A percentile compares a stretch with the other conserved stretches of the same genome.
These are phyloP conservation scores for Candida qinlingensis DNA, from an alignment of 805 yeast species.

Conservation along the genomic window DNA sequence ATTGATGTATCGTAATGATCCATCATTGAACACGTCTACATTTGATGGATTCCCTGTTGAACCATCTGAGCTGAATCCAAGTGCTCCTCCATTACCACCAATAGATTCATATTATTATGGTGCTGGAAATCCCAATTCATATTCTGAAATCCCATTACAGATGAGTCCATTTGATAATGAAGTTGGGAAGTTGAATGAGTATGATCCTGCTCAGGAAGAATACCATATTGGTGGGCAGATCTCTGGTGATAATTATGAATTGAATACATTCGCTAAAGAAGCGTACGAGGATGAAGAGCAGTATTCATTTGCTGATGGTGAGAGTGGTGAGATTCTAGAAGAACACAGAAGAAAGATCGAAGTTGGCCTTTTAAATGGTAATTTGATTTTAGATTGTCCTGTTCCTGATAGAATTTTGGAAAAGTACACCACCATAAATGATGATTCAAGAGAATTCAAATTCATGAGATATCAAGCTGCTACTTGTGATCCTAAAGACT, in stretches of 20 bases:
- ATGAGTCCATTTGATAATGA: constrained; percentile 12
- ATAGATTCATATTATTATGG: constrained; percentile 9
- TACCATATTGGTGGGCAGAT: constrained; percentile 26
- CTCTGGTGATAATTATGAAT: constrained; percentile 24
- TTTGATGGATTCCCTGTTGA: constrained; percentile 15
- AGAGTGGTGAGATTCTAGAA: constrained; percentile 32
- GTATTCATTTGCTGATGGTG: constrained; percentile 22
- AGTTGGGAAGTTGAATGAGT: constrained; percentile 4
- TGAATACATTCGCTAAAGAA: constrained; percentile 21
- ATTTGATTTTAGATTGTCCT: constrained; percentile 83
- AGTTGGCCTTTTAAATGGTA: constrained; percentile 48
- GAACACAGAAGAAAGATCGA: constrained; percentile 35
- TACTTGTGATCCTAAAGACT: constrained; percentile 83
- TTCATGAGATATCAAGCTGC: constrained; percentile 93
- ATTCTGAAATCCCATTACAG: constrained; percentile 1
- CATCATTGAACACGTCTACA: constrained; percentile 2
- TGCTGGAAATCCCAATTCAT: constrained; percentile 1
- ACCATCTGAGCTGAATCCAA: background rate
- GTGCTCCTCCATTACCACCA: constrained; percentile 2
- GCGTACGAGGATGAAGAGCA: constrained; percentile 10
- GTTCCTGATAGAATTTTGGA: constrained; percentile 64
- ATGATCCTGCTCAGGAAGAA: constrained; percentile 30
- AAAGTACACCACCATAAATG: constrained; percentile 41
- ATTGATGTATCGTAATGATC: constrained; percentile 3
- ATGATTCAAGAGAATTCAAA: constrained; percentile 55